Evolutionary conservation across 2,329 filamentous ascomycete genomes (phyloP).

Genomic region (Clonostachys sp.): DNA sequence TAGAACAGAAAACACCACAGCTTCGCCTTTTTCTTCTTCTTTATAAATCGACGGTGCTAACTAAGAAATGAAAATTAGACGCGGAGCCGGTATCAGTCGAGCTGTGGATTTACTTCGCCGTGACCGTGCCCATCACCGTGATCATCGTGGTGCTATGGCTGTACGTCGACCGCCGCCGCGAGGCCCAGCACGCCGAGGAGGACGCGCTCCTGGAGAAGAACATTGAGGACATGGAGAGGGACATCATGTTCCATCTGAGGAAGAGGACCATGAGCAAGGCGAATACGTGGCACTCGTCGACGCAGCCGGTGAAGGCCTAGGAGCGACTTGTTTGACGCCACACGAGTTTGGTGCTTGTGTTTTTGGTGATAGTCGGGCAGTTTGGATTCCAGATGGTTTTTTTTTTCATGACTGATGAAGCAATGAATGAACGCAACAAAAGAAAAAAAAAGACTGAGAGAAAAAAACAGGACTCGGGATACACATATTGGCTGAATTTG

Average conservation of each 20-base stretch:
- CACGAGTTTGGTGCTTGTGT: too few relatives aligned
- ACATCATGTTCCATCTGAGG: slow-evolving; percentile 51
- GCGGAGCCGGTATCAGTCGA: slow-evolving; percentile 39
- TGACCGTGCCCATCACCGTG: slow-evolving; percentile 54
- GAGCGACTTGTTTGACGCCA: too few relatives aligned
- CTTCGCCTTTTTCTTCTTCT: background rate
- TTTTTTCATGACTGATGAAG: too few relatives aligned
- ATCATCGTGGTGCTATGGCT: slow-evolving; percentile 52
- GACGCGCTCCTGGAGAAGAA: slow-evolving; percentile 48
- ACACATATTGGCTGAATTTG: too few relatives aligned
- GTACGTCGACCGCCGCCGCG: slow-evolving; percentile 44
- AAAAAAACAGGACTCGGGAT: too few relatives aligned
- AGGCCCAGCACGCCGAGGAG: slow-evolving; percentile 40
- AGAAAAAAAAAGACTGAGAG: too few relatives aligned
- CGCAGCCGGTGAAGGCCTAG: slow-evolving; percentile 15
- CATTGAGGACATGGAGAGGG: slow-evolving; percentile 51
- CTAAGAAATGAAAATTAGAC: slow-evolving; percentile 8
- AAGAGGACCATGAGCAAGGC: slow-evolving; percentile 53
- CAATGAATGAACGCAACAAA: too few relatives aligned
- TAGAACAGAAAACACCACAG: background rate
- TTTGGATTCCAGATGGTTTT: too few relatives aligned
- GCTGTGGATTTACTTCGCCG: slow-evolving; percentile 61
- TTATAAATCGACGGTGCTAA: background rate
- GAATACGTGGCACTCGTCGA: slow-evolving; percentile 44
- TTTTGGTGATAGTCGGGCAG: too few relatives aligned